These are phyloP conservation scores for Rhizopus sp. DNA, from an alignment of 371 early-diverging fungal species.

Conservation along the genomic window DNA sequence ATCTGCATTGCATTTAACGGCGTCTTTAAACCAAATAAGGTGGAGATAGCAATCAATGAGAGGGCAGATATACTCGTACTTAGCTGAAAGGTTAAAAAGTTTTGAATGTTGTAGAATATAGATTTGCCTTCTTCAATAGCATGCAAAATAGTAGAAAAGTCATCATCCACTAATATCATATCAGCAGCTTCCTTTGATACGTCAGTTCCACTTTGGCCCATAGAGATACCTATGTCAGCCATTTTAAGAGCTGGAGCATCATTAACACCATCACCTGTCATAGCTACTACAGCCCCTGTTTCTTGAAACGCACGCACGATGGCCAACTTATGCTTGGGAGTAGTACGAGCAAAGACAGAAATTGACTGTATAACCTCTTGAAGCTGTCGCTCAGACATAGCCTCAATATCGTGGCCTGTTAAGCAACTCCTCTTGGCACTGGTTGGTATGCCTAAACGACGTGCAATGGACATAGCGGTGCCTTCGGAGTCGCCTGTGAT, in stretches of 20 bases:
- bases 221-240: slow-evolving; percentile 91
- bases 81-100: slow-evolving; percentile 88
- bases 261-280: slow-evolving; percentile 98
- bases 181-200: slow-evolving; percentile 92
- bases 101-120: slow-evolving; percentile 92
- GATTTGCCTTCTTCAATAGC: slow-evolving; percentile 93
- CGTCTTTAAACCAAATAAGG: slow-evolving; percentile 83
- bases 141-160: slow-evolving; percentile 78
- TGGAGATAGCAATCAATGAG: slow-evolving; percentile 84
- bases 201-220: slow-evolving; percentile 91
- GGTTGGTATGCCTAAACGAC: slow-evolving; percentile 71
- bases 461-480: slow-evolving; percentile 81
- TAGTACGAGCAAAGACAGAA: slow-evolving; percentile 88
- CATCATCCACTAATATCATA: slow-evolving; percentile 90
- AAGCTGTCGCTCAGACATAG: slow-evolving; percentile 64
- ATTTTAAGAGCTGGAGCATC: slow-evolving; percentile 90
- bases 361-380: slow-evolving; percentile 60
- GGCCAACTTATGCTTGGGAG: slow-evolving; percentile 88
- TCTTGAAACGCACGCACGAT: slow-evolving; percentile 81
- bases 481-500: slow-evolving; percentile 90
- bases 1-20: slow-evolving; percentile 98
- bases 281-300: slow-evolving; percentile 78
- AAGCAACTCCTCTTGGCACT: slow-evolving; percentile 57
- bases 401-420: slow-evolving; percentile 76
- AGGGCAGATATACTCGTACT: slow-evolving; percentile 86